These are phyloP conservation scores for Isatis lusitanica DNA, from an alignment of 441 rosid species.

Conservation along the genomic window DNA sequence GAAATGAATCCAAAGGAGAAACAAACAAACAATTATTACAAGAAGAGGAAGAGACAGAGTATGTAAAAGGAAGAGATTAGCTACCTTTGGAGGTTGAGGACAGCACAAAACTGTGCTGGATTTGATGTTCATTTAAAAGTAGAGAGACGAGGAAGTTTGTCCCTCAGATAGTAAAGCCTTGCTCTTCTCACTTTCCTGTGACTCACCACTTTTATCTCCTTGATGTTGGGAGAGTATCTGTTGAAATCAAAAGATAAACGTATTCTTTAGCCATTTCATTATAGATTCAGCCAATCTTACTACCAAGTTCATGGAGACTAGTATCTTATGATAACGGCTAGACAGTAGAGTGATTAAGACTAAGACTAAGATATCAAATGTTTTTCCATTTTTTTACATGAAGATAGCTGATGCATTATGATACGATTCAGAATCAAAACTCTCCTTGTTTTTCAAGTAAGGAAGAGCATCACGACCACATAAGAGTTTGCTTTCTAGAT, in stretches of 20 bases:
- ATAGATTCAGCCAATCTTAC: neutral
- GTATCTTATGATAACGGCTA: too few relatives aligned
- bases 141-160: slow-evolving; percentile 91
- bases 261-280: neutral
- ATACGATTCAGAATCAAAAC: neutral
- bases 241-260: neutral
- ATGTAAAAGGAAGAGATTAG: slow-evolving; percentile 4
- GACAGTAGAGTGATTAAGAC: too few relatives aligned
- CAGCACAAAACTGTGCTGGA: neutral
- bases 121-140: slow-evolving; percentile 62
- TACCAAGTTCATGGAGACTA: neutral
- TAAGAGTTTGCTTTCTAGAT: neutral
- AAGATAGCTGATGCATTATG: neutral
- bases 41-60: neutral
- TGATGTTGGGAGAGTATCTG: slow-evolving; percentile 84
- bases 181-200: slow-evolving; percentile 95
- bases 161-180: slow-evolving; percentile 77
- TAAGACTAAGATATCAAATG: neutral
- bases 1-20: neutral
- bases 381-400: neutral
- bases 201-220: slow-evolving; percentile 68
- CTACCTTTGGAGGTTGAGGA: slow-evolving; percentile 9
- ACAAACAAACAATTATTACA: neutral
- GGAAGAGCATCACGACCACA: neutral
- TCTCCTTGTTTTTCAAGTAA: neutral